Evolutionary conservation across 108 stramenopile genomes (phyloP).

Genomic region (Cyclostephanos invisitatus): DNA sequence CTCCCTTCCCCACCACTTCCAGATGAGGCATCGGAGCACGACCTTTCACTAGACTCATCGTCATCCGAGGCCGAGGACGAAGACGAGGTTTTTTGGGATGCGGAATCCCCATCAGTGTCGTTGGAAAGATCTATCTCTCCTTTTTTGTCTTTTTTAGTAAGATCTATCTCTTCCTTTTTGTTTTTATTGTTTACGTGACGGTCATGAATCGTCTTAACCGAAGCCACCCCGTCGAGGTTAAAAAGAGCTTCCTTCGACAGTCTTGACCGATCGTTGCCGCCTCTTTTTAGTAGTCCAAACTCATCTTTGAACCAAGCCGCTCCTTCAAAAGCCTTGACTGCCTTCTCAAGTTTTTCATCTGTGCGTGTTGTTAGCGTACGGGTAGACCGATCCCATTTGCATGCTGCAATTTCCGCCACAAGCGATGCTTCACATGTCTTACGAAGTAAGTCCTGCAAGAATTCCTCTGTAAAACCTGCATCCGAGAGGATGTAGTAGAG

Average conservation of each 20-base stretch:
- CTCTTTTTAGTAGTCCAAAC: background rate
- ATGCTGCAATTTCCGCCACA: background rate
- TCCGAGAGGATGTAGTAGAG: background rate
- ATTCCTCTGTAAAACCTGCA: background rate
- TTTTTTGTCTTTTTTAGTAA: background rate
- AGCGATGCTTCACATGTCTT: background rate
- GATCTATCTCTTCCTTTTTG: background rate
- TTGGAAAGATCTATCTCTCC: too few species aligned
- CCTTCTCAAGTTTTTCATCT: background rate
- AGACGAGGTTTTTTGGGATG: too few species aligned
- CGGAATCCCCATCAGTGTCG: too few species aligned
- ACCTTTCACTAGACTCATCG: too few species aligned
- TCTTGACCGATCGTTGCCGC: background rate
- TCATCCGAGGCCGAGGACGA: too few species aligned
- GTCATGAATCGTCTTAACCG: background rate
- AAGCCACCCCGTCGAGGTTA: background rate
- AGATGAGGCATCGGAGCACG: too few species aligned
- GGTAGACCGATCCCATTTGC: background rate
- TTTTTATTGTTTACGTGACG: background rate
- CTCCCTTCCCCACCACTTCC: background rate
- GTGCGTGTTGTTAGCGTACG: background rate
- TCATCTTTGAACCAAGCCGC: constrained; percentile 7
- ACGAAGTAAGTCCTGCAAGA: background rate
- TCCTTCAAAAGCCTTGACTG: background rate
- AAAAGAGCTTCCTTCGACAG: background rate